Evolutionary conservation across 495 filamentous ascomycete species (phyloP).

Genomic region (Penicillium salamii): DNA sequence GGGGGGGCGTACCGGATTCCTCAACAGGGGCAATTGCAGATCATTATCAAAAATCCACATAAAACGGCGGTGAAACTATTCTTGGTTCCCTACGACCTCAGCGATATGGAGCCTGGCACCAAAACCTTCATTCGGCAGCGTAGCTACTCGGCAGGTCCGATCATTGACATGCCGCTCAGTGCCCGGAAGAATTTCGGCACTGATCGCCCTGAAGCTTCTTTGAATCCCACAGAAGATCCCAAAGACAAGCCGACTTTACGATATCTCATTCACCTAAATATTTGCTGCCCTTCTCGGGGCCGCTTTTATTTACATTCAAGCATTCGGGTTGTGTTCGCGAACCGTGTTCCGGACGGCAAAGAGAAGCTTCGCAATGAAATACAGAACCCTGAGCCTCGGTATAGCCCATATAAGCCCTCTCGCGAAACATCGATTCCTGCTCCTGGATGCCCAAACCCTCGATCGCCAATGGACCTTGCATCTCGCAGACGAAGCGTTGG

Average conservation of each 20-base stretch:
- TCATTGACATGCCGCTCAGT: conserved; percentile 65
- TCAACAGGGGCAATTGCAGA: conserved; percentile 91
- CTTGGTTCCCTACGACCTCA: conserved; percentile 89
- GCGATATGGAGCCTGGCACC: conserved; percentile 91
- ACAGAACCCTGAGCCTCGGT: conserved; percentile 83
- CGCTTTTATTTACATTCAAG: conserved; percentile 89
- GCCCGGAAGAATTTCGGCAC: conserved; percentile 50
- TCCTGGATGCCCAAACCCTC: conserved; percentile 8
- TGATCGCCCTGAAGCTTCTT: conserved; percentile 38
- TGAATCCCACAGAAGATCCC: conserved; percentile 40
- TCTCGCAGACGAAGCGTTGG: conserved; percentile 56
- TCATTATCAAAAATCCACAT: conserved; percentile 95
- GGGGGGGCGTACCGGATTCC: conserved; percentile 93
- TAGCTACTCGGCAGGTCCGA: conserved; percentile 85
- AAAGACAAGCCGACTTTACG: conserved; percentile 77
- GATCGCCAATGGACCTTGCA: conserved; percentile 51
- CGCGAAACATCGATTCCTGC: conserved; percentile 34
- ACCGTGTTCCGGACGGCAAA: conserved; percentile 94
- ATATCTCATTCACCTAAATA: conserved; percentile 92
- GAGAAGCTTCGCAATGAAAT: conserved; percentile 91
- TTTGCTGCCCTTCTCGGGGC: conserved; percentile 81
- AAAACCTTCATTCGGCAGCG: conserved; percentile 97
- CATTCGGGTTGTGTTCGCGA: conserved; percentile 95
- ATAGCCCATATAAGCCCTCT: conserved; percentile 75
- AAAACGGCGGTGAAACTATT: conserved; percentile 96